phyloP scores from a whole-genome alignment of 495 filamentous ascomycete species.

The Massariosphaeria phaeospora region DNA sequence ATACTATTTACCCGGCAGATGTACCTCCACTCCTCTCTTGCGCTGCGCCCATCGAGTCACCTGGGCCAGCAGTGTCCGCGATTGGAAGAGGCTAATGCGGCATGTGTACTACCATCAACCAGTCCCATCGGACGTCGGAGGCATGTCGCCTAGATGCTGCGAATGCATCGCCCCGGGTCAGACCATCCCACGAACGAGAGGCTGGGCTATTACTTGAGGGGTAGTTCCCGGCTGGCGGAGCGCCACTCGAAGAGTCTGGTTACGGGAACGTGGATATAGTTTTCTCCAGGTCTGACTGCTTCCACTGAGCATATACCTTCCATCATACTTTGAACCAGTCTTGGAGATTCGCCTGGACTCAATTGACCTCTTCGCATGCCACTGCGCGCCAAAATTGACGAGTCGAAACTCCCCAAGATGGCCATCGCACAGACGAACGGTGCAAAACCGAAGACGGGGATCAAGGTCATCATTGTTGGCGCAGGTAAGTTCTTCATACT shows the following conservation, averaged over 20 bases:
- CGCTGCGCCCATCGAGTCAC: neutral
- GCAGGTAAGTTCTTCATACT: constrained; percentile 18
- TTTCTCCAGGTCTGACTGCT: neutral
- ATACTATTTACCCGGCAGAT: constrained; percentile 25
- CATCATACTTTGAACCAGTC: neutral
- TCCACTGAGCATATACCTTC: too few relatives aligned
- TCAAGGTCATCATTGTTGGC: constrained; percentile 39
- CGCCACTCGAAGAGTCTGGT: constrained; percentile 17
- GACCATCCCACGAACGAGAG: too few relatives aligned
- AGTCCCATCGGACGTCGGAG: constrained; percentile 7
- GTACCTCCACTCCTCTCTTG: constrained; percentile 18
- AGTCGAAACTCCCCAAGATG: constrained; percentile 27
- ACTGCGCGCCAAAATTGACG: constrained; percentile 22
- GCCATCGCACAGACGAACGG: constrained; percentile 1
- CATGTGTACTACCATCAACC: constrained; percentile 12
- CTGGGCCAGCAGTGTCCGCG: neutral
- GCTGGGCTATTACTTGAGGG: too few relatives aligned
- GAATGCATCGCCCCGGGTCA: neutral
- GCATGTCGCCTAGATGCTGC: constrained; percentile 18
- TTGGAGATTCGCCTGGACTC: neutral
- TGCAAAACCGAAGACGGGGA: constrained; percentile 28
- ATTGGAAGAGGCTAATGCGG: neutral
- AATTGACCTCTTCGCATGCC: constrained; percentile 9
- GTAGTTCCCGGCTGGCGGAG: constrained; percentile 4
- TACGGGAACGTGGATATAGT: constrained; percentile 5